Percentiles rank a stretch among this genome's conserved stretches.
phyloP scores from a whole-genome alignment of 2,329 filamentous ascomycete species.

The Trichoderma sp. region DNA sequence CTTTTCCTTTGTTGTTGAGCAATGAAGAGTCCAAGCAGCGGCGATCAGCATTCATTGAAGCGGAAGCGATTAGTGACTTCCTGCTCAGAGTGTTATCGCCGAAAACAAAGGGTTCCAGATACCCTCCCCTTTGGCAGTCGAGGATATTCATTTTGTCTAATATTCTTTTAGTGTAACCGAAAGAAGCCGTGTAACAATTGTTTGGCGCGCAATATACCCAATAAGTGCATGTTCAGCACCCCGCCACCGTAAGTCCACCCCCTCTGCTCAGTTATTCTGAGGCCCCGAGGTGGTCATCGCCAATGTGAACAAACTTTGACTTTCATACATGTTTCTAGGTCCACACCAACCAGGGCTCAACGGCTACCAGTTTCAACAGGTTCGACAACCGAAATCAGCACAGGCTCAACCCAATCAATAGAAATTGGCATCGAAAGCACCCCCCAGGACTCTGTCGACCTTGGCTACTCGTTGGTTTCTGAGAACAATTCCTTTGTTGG shows the following conservation, averaged over 20 bases:
- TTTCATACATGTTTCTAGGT: neutral
- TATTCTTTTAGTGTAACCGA: neutral
- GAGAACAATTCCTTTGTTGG: neutral
- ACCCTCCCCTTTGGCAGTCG: neutral
- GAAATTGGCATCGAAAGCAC: neutral
- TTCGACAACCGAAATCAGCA: neutral
- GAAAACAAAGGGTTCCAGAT: neutral
- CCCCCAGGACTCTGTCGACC: neutral
- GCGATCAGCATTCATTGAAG: neutral
- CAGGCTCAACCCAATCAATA: neutral
- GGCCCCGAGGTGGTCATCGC: neutral
- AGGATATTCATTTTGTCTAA: neutral
- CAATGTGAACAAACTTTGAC: neutral
- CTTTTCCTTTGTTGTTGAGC: neutral
- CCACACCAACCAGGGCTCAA: neutral
- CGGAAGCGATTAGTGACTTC: neutral
- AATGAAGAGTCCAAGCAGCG: neutral
- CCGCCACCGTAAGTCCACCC: neutral
- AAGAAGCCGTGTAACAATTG: neutral
- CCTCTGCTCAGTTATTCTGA: neutral
- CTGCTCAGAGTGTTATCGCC: neutral
- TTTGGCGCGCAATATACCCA: neutral
- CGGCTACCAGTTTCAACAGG: neutral
- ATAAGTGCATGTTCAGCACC: neutral
- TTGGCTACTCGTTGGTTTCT: neutral